Evolutionary conservation across 305 asterid species (phyloP).

Genomic region (Rubia balearica): DNA sequence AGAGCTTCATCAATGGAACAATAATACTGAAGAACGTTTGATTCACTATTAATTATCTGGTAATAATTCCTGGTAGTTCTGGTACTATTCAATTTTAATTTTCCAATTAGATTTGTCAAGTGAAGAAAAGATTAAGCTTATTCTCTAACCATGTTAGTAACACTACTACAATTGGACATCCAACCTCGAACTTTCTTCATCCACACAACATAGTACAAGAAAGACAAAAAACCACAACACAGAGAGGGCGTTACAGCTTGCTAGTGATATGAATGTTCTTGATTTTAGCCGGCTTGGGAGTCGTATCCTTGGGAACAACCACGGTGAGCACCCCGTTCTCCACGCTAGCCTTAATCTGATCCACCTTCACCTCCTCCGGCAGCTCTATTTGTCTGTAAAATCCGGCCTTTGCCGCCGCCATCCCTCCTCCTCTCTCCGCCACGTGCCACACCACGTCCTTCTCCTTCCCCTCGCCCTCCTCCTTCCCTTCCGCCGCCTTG

Average conservation of each 20-base stretch:
- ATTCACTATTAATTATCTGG: no score
- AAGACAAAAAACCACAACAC: no score
- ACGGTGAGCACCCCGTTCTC: constrained; percentile 77
- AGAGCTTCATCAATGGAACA: no score
- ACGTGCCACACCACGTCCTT: constrained; percentile 63
- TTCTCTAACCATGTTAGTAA: no score
- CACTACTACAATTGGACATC: no score
- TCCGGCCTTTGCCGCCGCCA: constrained; percentile 22
- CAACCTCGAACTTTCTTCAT: no score
- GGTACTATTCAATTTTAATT: no score
- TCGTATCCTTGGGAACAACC: constrained; percentile 59
- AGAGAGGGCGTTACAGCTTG: constrained; percentile 28
- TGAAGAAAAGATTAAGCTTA: no score
- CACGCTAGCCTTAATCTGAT: constrained; percentile 65
- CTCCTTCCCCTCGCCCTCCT: constrained; percentile 37
- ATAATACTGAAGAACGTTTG: no score
- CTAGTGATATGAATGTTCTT: constrained; percentile 53
- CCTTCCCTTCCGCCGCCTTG: constrained; percentile 39
- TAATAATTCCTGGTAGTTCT: no score
- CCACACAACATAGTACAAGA: no score
- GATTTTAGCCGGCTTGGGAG: constrained; percentile 46
- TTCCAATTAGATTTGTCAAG: no score
- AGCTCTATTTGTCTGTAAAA: constrained; percentile 55
- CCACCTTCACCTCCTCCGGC: constrained; percentile 68
- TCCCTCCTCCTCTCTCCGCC: constrained; percentile 52